Base-by-base conservation (phyloP, 768 basidiomycete species). In the Collybiopsis luxurians region DNA sequence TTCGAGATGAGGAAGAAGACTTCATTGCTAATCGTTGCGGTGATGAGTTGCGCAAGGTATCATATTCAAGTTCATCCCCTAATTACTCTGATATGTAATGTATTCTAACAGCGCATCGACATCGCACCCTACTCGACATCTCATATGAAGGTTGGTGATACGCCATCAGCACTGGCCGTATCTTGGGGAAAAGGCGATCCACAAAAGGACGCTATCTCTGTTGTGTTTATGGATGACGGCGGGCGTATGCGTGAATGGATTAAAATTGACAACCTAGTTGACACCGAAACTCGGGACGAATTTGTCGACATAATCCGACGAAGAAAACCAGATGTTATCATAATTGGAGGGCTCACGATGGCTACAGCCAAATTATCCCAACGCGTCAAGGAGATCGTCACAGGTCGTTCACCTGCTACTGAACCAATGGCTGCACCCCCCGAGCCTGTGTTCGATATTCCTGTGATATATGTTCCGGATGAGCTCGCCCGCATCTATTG, bases 121-220 rank as follows among this genome's bases (percentile, higher is more conserved):
- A 84, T 89, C 9, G 89, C 88, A 5, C 91, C 95, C 1, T 95
- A 83, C 64, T 67, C 72, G 24, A 81, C 82, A 4, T 15, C 13
- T 19, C 50, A 80, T 6, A 83, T 90, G 74, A 85, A 83, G 55
- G 73, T 78, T 52, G 94, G 91, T 12, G 84, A 92, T 65, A 75
- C 81, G 39, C 71, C 95, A 47, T 79, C 87, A 21, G 93, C 98
- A 21, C 79, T 99, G 40, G 92, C 95, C 2, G 71, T 96, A 56
- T 96, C 95, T 6, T 95, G 93, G 87, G 97, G 97, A 36, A 89
- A 91, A 72, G 97, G 97, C 36, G 95, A 97, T 63, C 92, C 93
- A 38, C 86, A 89, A 64, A 90, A 90, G 65, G 96, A 99, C 69
- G 86, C 88, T 6, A 89, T 98, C 54, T 82, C 86, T 21, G 75